A percentile compares a stretch with the other conserved stretches of the same genome.
phyloP scores from a whole-genome alignment of 805 yeast species.

The Zygosaccharomyces rouxii region DNA sequence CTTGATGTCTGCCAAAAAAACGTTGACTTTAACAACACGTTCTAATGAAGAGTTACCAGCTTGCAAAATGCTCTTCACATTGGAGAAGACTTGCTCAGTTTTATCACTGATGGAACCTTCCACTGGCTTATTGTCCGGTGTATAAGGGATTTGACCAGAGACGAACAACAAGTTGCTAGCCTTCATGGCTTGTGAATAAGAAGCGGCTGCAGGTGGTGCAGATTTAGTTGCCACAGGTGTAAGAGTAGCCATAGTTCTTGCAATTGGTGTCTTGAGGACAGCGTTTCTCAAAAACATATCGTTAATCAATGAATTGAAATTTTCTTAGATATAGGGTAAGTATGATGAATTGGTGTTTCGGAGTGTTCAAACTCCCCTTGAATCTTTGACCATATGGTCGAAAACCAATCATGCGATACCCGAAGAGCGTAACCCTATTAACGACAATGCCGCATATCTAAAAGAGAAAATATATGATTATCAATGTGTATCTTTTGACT shows the following conservation, averaged over 20 bases:
- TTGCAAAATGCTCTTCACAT: conserved; percentile 66
- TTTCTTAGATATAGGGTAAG: no score
- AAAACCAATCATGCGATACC: conserved; percentile 3
- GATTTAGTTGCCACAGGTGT: conserved; percentile 57
- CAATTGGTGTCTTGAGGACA: conserved; percentile 17
- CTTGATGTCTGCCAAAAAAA: conserved; percentile 87
- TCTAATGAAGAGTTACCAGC: conserved; percentile 83
- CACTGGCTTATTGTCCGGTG: conserved; percentile 74
- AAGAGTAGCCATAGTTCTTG: conserved; percentile 27
- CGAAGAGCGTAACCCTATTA: conserved; percentile 4
- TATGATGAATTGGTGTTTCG: neutral
- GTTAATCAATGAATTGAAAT: no score
- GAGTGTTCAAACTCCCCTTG: neutral
- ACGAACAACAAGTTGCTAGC: conserved; percentile 84
- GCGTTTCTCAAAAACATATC: conserved; percentile 20
- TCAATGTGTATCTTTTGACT: no score
- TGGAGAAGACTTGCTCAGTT: conserved; percentile 69
- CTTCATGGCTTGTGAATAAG: conserved; percentile 93
- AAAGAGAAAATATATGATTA: no score
- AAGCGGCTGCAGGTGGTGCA: conserved; percentile 97
- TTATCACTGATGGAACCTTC: conserved; percentile 73
- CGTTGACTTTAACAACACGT: conserved; percentile 78
- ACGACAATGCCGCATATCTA: neutral
- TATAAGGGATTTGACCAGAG: conserved; percentile 93
- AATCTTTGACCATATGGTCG: neutral